These are phyloP conservation scores for Isatis lusitanica DNA, from an alignment of 441 rosid species.

Conservation along the genomic window DNA sequence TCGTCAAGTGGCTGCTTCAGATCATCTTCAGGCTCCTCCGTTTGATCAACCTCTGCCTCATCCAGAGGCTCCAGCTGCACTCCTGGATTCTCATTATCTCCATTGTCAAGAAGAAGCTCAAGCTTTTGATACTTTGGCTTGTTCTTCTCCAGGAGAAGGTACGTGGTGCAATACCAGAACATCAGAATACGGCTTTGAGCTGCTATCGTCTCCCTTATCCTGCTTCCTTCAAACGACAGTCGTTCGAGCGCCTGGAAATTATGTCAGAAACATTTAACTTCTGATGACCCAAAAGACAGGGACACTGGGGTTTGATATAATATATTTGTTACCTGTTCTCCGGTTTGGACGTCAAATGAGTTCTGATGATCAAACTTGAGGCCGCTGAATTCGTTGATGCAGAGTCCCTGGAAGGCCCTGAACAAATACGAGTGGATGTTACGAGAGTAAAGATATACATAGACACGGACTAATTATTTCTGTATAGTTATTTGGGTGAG, in stretches of 20 bases:
- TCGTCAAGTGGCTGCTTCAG: slow-evolving; percentile 51
- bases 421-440: slow-evolving; percentile 15
- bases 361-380: slow-evolving; percentile 80
- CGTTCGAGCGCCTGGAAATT: slow-evolving; percentile 78
- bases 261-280: background rate
- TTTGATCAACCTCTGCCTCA: slow-evolving; percentile 20
- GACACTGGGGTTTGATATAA: background rate
- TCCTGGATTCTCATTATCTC: slow-evolving; percentile 35
- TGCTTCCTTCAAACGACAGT: slow-evolving; percentile 73
- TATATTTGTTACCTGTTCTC: slow-evolving; percentile 74
- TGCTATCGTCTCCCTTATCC: slow-evolving; percentile 61
- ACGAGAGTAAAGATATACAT: background rate
- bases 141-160: slow-evolving; percentile 80
- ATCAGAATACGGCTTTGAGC: slow-evolving; percentile 80
- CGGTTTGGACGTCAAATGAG: slow-evolving; percentile 78
- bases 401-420: slow-evolving; percentile 99
- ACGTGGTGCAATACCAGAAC: slow-evolving; percentile 87
- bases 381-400: slow-evolving; percentile 86
- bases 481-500: background rate
- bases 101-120: slow-evolving; percentile 44
- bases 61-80: slow-evolving; percentile 46
- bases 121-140: slow-evolving; percentile 83
- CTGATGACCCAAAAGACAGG: background rate
- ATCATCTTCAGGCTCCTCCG: slow-evolving; percentile 41
- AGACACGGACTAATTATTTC: background rate